These are phyloP conservation scores for Acanthamoeba castellanii DNA, from an alignment of 208 protist species.

Conservation along the genomic window DNA sequence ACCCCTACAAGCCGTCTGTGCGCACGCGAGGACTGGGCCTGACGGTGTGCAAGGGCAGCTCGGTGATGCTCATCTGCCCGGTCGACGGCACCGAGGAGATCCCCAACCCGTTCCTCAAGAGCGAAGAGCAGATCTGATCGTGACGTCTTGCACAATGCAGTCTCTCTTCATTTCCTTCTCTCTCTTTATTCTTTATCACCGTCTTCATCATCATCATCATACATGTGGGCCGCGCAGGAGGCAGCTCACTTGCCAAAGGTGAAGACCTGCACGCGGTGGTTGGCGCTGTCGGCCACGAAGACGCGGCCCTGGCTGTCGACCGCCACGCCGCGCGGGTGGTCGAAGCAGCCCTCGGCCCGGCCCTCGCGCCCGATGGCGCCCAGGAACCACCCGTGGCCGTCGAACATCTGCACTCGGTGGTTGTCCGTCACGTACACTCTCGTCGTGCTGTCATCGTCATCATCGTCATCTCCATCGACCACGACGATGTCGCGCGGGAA, in stretches of 20 bases:
- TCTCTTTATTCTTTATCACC: too few species aligned
- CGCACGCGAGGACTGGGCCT: constrained; percentile 84
- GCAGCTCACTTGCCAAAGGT: neutral
- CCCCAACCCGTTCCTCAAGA: constrained; percentile 81
- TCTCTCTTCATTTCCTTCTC: too few species aligned
- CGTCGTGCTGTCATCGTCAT: neutral
- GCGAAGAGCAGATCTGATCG: constrained; percentile 18
- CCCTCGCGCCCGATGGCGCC: neutral
- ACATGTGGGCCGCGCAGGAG: too few species aligned
- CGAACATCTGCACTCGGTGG: constrained; percentile 50
- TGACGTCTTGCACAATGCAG: too few species aligned
- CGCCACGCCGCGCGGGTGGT: neutral
- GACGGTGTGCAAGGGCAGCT: constrained; percentile 83
- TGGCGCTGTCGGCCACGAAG: constrained; percentile 14
- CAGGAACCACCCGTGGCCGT: neutral
- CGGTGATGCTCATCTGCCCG: constrained; percentile 85
- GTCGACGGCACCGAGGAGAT: constrained; percentile 86
- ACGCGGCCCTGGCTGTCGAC: neutral
- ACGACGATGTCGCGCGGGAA: constrained; percentile 10
- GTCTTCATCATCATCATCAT: neutral
- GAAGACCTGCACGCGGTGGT: constrained; percentile 9
- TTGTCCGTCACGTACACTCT: constrained; percentile 4
- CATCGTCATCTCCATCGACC: neutral
- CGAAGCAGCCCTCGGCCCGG: neutral
- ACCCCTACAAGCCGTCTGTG: constrained; percentile 80